phyloP scores from a whole-genome alignment of 306 rosid species.

The Vigna hirtella region DNA sequence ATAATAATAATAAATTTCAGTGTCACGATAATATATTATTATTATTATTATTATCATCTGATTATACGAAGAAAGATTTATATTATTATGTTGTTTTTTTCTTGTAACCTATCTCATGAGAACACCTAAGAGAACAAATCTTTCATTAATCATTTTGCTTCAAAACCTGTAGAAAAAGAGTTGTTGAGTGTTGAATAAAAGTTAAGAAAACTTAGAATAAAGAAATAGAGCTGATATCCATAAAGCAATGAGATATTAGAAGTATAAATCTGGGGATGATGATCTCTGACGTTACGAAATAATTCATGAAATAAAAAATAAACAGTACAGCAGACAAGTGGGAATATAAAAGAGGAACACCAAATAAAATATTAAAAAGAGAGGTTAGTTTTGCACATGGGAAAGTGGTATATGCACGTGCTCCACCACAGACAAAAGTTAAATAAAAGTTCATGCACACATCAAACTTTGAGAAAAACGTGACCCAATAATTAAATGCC shows the following conservation, averaged over 20 bases:
- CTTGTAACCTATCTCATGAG: too few species aligned
- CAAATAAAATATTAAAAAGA: background rate
- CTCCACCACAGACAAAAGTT: background rate
- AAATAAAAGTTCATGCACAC: constrained; percentile 34
- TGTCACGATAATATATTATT: too few species aligned
- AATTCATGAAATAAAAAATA: background rate
- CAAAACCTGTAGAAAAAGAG: background rate
- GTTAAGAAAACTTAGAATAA: background rate
- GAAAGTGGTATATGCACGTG: constrained; percentile 53
- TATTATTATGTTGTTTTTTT: too few species aligned
- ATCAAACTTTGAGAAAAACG: constrained; percentile 55
- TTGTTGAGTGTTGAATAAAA: background rate
- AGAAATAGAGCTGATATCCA: background rate
- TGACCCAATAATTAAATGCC: constrained; percentile 42
- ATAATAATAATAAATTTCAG: too few species aligned
- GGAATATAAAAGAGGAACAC: background rate
- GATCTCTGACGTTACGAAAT: background rate
- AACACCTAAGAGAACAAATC: too few species aligned
- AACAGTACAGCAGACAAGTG: background rate
- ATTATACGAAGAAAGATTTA: too few species aligned
- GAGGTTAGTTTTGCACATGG: constrained; percentile 39
- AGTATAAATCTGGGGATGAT: background rate
- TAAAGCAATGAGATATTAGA: background rate
- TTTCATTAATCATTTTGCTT: too few species aligned
- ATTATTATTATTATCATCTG: too few species aligned